Conservation (phyloP, 2,329 filamentous ascomycete species). For the Pseudogymnoascus sp. region DNA sequence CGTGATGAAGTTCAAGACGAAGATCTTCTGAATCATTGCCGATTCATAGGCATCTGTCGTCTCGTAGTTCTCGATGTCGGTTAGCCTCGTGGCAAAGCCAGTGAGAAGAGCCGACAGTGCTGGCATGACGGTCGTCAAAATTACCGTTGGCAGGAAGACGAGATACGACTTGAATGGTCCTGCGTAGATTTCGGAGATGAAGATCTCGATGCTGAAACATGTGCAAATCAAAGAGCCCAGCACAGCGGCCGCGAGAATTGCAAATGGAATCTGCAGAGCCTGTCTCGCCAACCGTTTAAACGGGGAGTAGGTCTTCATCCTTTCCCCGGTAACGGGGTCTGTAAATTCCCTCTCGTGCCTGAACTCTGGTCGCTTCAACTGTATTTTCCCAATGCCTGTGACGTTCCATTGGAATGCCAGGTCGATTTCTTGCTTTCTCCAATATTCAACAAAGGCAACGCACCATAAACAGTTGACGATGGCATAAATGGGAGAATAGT, state of each 20-base stretch:
- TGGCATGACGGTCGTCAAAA: constrained; percentile 76
- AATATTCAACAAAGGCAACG: constrained; percentile 85
- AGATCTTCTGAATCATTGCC: constrained; percentile 84
- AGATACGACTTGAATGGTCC: constrained; percentile 81
- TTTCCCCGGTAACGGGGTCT: constrained; percentile 66
- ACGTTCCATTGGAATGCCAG: constrained; percentile 84
- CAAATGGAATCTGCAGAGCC: constrained; percentile 64
- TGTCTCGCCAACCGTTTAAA: constrained; percentile 55
- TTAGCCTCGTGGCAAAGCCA: constrained; percentile 65
- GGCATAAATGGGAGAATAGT: constrained; percentile 76
- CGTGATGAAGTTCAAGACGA: constrained; percentile 93
- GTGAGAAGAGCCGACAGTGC: constrained; percentile 70
- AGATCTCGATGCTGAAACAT: constrained; percentile 89
- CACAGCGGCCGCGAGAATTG: constrained; percentile 59
- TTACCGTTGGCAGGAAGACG: constrained; percentile 80
- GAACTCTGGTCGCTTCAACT: constrained; percentile 70
- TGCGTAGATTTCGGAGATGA: constrained; percentile 87
- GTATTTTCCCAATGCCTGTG: constrained; percentile 71
- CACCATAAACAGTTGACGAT: constrained; percentile 76
- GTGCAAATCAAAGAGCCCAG: constrained; percentile 76
- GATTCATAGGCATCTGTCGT: constrained; percentile 76
- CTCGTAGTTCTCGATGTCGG: constrained; percentile 83
- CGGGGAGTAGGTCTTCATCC: constrained; percentile 51
- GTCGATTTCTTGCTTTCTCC: constrained; percentile 88
- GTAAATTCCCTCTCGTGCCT: constrained; percentile 65